Percentiles rank a stretch among this genome's conserved stretches.
Conservation (phyloP, 1,284 basidiomycete genomes). For the Cryptococcus sp. region DNA sequence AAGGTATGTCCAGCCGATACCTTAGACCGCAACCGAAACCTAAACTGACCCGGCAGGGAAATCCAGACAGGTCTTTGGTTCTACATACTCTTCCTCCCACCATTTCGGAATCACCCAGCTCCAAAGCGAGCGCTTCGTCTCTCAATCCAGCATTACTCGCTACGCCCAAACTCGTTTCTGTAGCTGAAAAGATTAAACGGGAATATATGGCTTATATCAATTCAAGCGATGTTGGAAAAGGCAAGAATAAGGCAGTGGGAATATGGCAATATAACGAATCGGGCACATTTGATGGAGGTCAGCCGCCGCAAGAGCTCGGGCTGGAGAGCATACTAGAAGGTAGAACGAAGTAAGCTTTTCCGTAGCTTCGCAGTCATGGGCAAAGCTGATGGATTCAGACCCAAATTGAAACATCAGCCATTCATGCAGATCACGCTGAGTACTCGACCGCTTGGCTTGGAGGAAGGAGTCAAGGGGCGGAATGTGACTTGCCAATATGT, state of each 20-base stretch:
- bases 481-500: slow-evolving; percentile 32
- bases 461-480: slow-evolving; percentile 8
- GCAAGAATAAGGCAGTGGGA: slow-evolving; percentile 34
- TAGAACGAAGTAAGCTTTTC: slow-evolving; percentile 58
- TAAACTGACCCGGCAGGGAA: slow-evolving; percentile 49
- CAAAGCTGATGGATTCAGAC: slow-evolving; percentile 46
- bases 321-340: slow-evolving; percentile 45
- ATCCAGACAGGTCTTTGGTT: slow-evolving; percentile 56
- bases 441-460: slow-evolving; percentile 51
- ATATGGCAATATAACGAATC: slow-evolving; percentile 78
- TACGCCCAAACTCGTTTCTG: slow-evolving; percentile 66
- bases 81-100: slow-evolving; percentile 62
- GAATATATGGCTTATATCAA: slow-evolving; percentile 55
- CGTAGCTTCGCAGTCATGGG: background rate
- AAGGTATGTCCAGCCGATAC: slow-evolving; percentile 51
- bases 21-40: background rate
- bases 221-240: slow-evolving; percentile 24
- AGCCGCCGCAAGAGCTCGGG: slow-evolving; percentile 14
- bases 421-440: slow-evolving; percentile 72
- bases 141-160: slow-evolving; percentile 43
- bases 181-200: slow-evolving; percentile 78
- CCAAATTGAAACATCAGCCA: slow-evolving; percentile 61
- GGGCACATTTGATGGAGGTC: slow-evolving; percentile 49
- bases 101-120: background rate
- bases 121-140: background rate